Percentiles rank a stretch among this genome's conserved stretches.
Evolutionary conservation across 352 stramenopile species (phyloP).

Genomic region (Globisporangium spinosum): DNA sequence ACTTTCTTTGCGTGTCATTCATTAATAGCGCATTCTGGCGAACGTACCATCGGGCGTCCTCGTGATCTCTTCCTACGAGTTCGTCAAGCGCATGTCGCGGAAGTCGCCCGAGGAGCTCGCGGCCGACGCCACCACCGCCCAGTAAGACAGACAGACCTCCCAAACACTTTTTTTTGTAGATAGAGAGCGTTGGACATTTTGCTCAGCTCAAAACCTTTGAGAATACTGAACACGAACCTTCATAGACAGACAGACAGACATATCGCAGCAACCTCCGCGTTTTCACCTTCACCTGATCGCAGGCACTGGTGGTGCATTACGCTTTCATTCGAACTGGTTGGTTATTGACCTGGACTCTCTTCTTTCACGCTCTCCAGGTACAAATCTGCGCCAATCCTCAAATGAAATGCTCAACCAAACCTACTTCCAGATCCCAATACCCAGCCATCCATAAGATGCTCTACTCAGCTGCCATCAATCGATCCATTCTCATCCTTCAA

Average conservation of each 20-base stretch:
- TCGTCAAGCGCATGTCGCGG: constrained; percentile 84
- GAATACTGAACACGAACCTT: neutral
- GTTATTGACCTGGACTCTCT: neutral
- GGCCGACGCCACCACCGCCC: neutral
- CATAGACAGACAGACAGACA: neutral
- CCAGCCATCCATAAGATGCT: neutral
- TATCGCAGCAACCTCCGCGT: neutral
- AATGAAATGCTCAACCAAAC: neutral
- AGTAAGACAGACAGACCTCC: neutral
- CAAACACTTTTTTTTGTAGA: neutral
- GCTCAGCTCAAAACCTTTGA: neutral
- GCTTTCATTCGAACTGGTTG: neutral
- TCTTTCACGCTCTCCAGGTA: neutral
- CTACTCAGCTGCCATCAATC: neutral
- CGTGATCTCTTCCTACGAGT: constrained; percentile 87
- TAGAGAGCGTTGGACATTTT: neutral
- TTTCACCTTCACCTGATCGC: neutral
- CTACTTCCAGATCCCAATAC: neutral
- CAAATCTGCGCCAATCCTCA: neutral
- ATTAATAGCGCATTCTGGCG: constrained; percentile 60
- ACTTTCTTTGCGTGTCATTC: no score
- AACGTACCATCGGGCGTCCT: constrained; percentile 84
- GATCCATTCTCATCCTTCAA: neutral
- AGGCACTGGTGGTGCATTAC: neutral
- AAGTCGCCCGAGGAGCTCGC: constrained; percentile 40